These are phyloP conservation scores for Patellaria atrata DNA, from an alignment of 495 filamentous ascomycete genomes.

Conservation along the genomic window DNA sequence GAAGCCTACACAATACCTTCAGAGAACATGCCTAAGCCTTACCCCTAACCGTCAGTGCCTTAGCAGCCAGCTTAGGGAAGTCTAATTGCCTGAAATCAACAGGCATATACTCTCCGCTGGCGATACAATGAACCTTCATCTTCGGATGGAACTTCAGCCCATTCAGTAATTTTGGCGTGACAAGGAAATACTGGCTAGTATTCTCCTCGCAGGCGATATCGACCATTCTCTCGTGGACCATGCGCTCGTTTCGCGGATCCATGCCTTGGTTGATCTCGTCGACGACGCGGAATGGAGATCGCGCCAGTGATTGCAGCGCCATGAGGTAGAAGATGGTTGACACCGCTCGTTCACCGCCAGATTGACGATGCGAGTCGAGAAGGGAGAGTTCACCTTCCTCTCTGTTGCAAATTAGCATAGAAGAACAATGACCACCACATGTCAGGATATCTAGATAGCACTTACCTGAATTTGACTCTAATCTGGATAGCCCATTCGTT, in stretches of 20 bases:
- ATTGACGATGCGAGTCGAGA: slow-evolving; percentile 84
- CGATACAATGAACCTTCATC: slow-evolving; percentile 90
- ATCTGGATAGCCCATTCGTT: slow-evolving; percentile 90
- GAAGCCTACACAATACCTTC: too few species aligned
- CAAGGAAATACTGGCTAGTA: slow-evolving; percentile 73
- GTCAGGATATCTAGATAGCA: not conserved
- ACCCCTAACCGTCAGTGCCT: slow-evolving; percentile 16
- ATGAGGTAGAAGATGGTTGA: slow-evolving; percentile 99
- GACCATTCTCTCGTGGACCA: slow-evolving; percentile 94
- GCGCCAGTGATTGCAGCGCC: slow-evolving; percentile 87
- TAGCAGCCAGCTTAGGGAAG: slow-evolving; percentile 38
- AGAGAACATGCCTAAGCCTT: slow-evolving; percentile 3
- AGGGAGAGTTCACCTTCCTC: slow-evolving; percentile 71
- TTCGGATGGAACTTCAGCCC: slow-evolving; percentile 71
- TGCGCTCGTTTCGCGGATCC: slow-evolving; percentile 95
- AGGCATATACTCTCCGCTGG: slow-evolving; percentile 83
- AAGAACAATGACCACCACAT: not conserved
- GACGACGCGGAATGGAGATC: slow-evolving; percentile 95
- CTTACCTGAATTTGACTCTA: slow-evolving; percentile 79
- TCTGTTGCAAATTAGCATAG: slow-evolving; percentile 26
- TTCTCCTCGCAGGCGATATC: slow-evolving; percentile 74
- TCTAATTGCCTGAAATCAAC: slow-evolving; percentile 37
- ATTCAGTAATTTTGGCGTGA: slow-evolving; percentile 90
- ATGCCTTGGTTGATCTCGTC: slow-evolving; percentile 99
- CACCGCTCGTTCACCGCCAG: slow-evolving; percentile 89